phyloP scores from a whole-genome alignment of 2,329 filamentous ascomycete species.

The Phoma sp. region DNA sequence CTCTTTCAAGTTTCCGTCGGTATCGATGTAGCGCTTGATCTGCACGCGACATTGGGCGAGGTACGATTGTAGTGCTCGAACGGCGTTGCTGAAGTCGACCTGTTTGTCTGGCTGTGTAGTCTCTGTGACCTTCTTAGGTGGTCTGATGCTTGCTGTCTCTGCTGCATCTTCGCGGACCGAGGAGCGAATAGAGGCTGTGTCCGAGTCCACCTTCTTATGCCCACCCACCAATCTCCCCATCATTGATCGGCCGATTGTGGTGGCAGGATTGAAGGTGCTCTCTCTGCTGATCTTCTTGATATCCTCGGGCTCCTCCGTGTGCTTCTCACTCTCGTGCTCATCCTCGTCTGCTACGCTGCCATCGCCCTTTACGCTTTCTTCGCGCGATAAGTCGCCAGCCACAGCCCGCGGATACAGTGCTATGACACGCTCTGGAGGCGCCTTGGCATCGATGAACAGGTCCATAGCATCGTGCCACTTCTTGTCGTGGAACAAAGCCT shows the following conservation, averaged over 20 bases:
- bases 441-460: constrained; percentile 87
- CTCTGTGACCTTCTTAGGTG: constrained; percentile 51
- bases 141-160: constrained; percentile 62
- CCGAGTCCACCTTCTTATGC: constrained; percentile 55
- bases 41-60: constrained; percentile 80
- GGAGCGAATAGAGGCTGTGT: constrained; percentile 65
- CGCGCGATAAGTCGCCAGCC: constrained; percentile 76
- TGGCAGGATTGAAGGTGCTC: constrained; percentile 24
- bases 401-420: constrained; percentile 83
- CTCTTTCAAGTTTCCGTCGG: constrained; percentile 64
- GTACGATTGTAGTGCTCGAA: constrained; percentile 83
- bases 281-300: constrained; percentile 25
- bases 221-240: constrained; percentile 57
- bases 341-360: constrained; percentile 46
- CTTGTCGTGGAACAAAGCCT: constrained; percentile 78
- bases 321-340: constrained; percentile 34
- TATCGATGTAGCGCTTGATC: constrained; percentile 66
- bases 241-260: constrained; percentile 49
- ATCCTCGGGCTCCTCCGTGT: constrained; percentile 28
- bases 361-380: constrained; percentile 59
- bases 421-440: constrained; percentile 87
- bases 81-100: constrained; percentile 75
- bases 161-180: constrained; percentile 61
- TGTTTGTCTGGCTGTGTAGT: constrained; percentile 57
- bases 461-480: constrained; percentile 89